Evolutionary conservation across 1,284 basidiomycete species (phyloP).

Genomic region (Wallemia mellicola): DNA sequence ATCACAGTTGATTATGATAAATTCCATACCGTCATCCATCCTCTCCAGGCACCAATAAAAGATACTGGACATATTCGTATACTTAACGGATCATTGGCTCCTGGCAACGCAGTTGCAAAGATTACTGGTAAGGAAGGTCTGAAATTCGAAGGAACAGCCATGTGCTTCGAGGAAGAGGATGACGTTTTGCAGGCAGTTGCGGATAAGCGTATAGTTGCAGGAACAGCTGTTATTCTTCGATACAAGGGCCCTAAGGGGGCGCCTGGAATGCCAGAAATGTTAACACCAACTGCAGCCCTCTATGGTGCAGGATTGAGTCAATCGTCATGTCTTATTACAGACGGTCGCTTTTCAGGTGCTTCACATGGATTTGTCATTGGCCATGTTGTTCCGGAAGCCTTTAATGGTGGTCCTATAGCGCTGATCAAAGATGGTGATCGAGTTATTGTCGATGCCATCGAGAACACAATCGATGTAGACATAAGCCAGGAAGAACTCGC

Average conservation of each 20-base stretch:
- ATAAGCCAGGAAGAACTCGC: slow-evolving; percentile 50
- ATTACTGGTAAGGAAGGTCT: slow-evolving; percentile 86
- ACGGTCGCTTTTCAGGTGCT: slow-evolving; percentile 76
- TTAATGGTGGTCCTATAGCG: slow-evolving; percentile 49
- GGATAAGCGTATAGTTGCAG: slow-evolving; percentile 50
- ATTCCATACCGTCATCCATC: slow-evolving; percentile 48
- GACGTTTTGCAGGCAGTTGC: slow-evolving; percentile 59
- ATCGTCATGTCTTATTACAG: slow-evolving; percentile 75
- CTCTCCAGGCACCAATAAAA: slow-evolving; percentile 61
- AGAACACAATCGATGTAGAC: slow-evolving; percentile 46
- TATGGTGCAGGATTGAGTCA: slow-evolving; percentile 76
- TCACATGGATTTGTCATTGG: slow-evolving; percentile 30
- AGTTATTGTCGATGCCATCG: slow-evolving; percentile 49
- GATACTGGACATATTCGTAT: slow-evolving; percentile 67
- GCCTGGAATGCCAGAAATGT: slow-evolving; percentile 82
- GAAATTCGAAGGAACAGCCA: slow-evolving; percentile 34
- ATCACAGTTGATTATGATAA: slow-evolving; percentile 24
- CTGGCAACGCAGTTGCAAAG: slow-evolving; percentile 76
- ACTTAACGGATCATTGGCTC: slow-evolving; percentile 62
- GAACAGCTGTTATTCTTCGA: slow-evolving; percentile 61
- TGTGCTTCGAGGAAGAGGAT: slow-evolving; percentile 25
- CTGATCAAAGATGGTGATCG: slow-evolving; percentile 73
- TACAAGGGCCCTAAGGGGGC: slow-evolving; percentile 91
- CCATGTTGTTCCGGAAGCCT: slow-evolving; percentile 77
- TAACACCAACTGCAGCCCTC: slow-evolving; percentile 50